These are phyloP conservation scores for Entomortierella beljakovae DNA, from an alignment of 192 early-diverging fungal species.

Conservation along the genomic window DNA sequence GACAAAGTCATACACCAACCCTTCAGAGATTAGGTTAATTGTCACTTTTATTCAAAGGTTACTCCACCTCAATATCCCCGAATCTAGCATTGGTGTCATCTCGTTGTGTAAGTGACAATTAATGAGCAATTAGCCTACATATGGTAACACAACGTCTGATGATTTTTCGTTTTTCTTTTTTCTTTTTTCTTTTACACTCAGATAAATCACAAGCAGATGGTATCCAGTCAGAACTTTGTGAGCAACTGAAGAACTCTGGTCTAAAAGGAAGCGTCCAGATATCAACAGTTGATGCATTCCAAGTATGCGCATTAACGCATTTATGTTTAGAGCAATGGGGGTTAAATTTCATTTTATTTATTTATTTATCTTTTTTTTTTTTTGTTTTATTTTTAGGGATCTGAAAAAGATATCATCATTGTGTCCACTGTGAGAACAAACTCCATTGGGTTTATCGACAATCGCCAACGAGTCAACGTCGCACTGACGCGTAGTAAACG, in stretches of 20 bases:
- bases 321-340: too few relatives aligned
- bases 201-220: conserved; percentile 73
- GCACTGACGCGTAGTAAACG: conserved; percentile 78
- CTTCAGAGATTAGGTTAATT: conserved; percentile 60
- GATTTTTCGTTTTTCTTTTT: background rate
- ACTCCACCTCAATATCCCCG: conserved; percentile 55
- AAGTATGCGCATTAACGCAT: conserved; percentile 23
- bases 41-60: conserved; percentile 56
- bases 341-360: too few relatives aligned
- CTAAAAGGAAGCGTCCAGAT: conserved; percentile 56
- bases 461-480: conserved; percentile 76
- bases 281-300: conserved; percentile 81
- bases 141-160: background rate
- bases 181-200: conserved; percentile 7
- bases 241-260: conserved; percentile 35
- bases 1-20: conserved; percentile 69
- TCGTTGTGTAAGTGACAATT: conserved; percentile 67
- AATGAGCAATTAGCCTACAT: too few relatives aligned
- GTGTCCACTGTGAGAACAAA: conserved; percentile 72
- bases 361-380: too few relatives aligned
- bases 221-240: conserved; percentile 42
- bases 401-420: conserved; percentile 82
- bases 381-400: too few relatives aligned
- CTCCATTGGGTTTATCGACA: conserved; percentile 72
- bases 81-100: conserved; percentile 73